These are phyloP conservation scores for Fusarium solani-melongenae DNA, from an alignment of 2,329 filamentous ascomycete species.

Conservation along the genomic window DNA sequence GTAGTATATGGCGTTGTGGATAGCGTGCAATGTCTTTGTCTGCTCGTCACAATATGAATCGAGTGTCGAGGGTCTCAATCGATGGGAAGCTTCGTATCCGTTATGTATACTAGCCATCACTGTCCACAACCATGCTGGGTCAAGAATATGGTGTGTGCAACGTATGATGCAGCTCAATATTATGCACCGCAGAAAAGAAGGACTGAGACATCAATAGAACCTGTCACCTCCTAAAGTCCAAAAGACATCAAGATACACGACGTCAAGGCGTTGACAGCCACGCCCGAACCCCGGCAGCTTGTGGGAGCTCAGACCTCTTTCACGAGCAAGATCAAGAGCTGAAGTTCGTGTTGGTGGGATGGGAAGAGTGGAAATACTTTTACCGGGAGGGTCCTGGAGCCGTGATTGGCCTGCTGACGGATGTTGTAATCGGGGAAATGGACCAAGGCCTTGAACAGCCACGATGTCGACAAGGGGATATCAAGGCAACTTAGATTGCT, in stretches of 20 bases:
- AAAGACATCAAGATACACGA: not conserved
- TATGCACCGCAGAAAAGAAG: not conserved
- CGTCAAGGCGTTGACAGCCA: not conserved
- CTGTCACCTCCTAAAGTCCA: not conserved
- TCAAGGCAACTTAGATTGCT: not conserved
- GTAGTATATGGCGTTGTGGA: not conserved
- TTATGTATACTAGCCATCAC: not conserved
- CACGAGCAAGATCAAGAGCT: not conserved
- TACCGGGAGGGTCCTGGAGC: not conserved
- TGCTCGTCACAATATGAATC: not conserved
- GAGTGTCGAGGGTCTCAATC: not conserved
- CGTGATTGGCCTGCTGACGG: not conserved
- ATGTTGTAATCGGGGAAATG: not conserved
- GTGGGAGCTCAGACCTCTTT: not conserved
- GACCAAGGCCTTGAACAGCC: not conserved
- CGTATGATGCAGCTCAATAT: not conserved
- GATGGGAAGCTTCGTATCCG: not conserved
- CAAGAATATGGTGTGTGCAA: not conserved
- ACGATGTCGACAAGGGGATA: not conserved
- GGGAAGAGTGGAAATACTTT: not conserved
- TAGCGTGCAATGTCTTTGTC: not conserved
- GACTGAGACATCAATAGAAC: not conserved
- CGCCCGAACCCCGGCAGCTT: not conserved
- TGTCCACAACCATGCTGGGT: not conserved
- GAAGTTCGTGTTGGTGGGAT: conserved; percentile 1